Percentiles rank a stretch among this genome's conserved stretches.
Conservation (phyloP, 768 basidiomycete genomes). For the Coprinopsis strossmayeri region DNA sequence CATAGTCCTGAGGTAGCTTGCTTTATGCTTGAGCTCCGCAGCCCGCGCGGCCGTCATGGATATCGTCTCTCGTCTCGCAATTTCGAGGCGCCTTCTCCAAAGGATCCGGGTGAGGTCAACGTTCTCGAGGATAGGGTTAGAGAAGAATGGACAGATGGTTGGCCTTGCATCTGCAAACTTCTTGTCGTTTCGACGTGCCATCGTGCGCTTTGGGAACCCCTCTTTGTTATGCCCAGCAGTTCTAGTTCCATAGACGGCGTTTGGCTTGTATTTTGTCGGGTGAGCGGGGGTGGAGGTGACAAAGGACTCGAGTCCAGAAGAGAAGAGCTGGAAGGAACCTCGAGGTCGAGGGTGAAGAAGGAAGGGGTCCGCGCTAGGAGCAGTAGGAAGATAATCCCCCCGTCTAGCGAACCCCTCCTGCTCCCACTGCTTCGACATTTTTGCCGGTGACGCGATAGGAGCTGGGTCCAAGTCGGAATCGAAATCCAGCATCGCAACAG, state of each 20-base stretch:
- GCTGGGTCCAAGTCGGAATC: background rate
- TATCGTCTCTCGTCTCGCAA: background rate
- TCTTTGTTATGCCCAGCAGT: too few species aligned
- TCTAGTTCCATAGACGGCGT: too few species aligned
- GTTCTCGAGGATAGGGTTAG: conserved; percentile 1
- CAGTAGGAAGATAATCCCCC: too few species aligned
- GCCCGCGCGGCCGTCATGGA: background rate
- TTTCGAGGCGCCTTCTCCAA: conserved; percentile 5
- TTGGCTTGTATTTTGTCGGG: too few species aligned
- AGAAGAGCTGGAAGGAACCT: background rate
- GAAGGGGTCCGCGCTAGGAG: too few species aligned
- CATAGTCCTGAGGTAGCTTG: conserved; percentile 6
- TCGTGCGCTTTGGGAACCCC: too few species aligned
- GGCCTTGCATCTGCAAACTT: conserved; percentile 1
- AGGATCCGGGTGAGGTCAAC: conserved; percentile 3
- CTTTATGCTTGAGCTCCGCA: conserved; percentile 5
- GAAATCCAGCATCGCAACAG: background rate
- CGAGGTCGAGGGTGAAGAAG: background rate
- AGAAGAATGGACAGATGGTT: conserved; percentile 9
- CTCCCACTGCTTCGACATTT: background rate
- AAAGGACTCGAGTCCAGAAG: background rate
- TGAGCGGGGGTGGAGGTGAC: conserved; percentile 2
- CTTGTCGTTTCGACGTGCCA: background rate
- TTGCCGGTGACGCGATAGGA: background rate
- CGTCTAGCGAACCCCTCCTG: too few species aligned